phyloP scores from a whole-genome alignment of 306 rosid genomes.

The Castanopsis chinensis region DNA sequence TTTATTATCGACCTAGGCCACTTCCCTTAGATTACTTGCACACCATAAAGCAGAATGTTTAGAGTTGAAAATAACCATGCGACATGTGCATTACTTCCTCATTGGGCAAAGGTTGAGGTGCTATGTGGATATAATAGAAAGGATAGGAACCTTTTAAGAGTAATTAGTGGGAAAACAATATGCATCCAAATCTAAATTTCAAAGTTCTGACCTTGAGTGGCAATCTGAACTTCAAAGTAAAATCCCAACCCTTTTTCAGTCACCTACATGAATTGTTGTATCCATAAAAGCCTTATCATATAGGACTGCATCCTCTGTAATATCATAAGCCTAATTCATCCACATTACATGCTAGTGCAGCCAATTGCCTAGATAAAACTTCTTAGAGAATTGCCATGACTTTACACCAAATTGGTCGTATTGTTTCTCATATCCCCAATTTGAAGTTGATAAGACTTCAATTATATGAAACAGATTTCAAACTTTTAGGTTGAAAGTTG shows the following conservation, averaged over 20 bases:
- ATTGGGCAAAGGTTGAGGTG: neutral
- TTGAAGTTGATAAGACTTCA: neutral
- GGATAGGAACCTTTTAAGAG: neutral
- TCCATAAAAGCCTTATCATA: neutral
- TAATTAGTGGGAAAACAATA: neutral
- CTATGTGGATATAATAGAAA: neutral
- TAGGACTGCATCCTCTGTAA: neutral
- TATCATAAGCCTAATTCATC: neutral
- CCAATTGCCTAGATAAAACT: neutral
- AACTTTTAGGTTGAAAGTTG: neutral
- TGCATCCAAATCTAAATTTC: neutral
- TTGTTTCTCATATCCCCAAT: neutral
- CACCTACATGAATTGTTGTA: neutral
- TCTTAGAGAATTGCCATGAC: neutral
- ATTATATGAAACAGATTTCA: neutral
- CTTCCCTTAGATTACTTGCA: too few species aligned
- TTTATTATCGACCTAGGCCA: too few species aligned
- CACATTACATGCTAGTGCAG: neutral
- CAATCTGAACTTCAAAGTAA: neutral
- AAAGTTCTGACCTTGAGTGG: neutral
- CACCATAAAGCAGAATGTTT: too few species aligned
- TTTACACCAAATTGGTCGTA: neutral
- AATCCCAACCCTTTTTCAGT: neutral
- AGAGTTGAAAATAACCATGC: too few species aligned
- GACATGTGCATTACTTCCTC: too few species aligned